Evolutionary conservation across 2,329 filamentous ascomycete species (phyloP).

Genomic region (Amesomyces nigricolor): DNA sequence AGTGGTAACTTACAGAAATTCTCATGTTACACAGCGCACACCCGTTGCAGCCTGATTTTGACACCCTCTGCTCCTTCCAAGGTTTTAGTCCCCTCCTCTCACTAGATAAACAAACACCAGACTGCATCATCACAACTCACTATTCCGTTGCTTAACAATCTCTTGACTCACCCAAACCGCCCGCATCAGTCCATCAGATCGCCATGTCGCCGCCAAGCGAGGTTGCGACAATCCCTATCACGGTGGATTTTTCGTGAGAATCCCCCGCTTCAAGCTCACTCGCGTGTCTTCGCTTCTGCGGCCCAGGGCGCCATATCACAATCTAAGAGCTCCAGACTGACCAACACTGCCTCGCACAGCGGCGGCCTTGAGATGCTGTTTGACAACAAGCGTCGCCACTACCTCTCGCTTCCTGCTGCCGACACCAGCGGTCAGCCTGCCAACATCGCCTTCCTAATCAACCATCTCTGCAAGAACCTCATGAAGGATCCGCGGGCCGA

Average conservation of each 20-base stretch:
- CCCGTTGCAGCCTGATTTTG: too few relatives aligned
- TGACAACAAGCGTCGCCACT: slow-evolving; percentile 69
- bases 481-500: slow-evolving; percentile 86
- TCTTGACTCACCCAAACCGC: not conserved
- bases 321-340: slow-evolving; percentile 4
- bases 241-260: slow-evolving; percentile 63
- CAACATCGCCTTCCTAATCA: slow-evolving; percentile 71
- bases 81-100: not conserved
- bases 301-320: not conserved
- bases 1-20: not conserved
- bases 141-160: too few relatives aligned
- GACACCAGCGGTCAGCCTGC: slow-evolving; percentile 55
- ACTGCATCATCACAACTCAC: not conserved
- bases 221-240: slow-evolving; percentile 47
- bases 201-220: slow-evolving; percentile 15
- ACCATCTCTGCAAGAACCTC: slow-evolving; percentile 69
- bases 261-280: not conserved
- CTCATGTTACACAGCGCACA: not conserved
- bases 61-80: not conserved
- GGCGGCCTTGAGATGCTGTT: slow-evolving; percentile 95
- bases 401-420: slow-evolving; percentile 59
- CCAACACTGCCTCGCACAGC: slow-evolving; percentile 38
- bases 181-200: slow-evolving; percentile 1
- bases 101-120: not conserved
- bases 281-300: not conserved